Evolutionary conservation across 1,139 yeast species (phyloP).

Genomic region (Pichia sp.): DNA sequence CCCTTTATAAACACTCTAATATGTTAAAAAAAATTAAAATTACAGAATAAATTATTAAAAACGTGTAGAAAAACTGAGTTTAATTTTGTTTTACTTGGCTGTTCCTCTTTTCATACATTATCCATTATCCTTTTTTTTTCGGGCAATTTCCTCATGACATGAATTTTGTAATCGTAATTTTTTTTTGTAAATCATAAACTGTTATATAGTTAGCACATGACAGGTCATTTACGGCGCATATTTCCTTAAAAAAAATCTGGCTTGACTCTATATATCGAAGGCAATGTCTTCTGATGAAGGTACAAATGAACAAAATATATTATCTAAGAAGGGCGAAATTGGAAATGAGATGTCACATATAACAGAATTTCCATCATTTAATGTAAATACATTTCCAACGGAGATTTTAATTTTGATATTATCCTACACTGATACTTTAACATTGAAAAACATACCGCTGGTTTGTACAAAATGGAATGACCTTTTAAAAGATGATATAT

Average conservation of each 20-base stretch:
- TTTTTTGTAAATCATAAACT: not conserved
- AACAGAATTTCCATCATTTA: not conserved
- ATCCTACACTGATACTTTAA: constrained; percentile 50
- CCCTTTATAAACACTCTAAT: too few species aligned
- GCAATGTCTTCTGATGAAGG: not conserved
- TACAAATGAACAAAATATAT: not conserved
- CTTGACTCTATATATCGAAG: too few species aligned
- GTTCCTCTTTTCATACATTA: too few species aligned
- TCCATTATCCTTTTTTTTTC: too few species aligned
- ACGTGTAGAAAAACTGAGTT: too few species aligned
- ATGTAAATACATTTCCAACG: constrained; percentile 39
- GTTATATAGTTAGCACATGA: too few species aligned
- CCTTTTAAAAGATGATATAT: constrained; percentile 48
- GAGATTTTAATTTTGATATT: constrained; percentile 54
- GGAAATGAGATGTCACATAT: too few species aligned
- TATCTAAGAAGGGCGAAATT: too few species aligned
- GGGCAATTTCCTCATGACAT: not conserved
- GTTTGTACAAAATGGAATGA: constrained; percentile 51
- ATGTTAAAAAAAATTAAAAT: too few species aligned
- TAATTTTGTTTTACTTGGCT: too few species aligned
- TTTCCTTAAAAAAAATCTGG: not conserved
- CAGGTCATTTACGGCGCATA: not conserved
- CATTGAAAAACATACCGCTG: constrained; percentile 42
- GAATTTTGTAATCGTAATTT: not conserved
- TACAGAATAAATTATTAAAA: too few species aligned